Conservation (phyloP, 306 rosid species). For the Lathyrus aphaca region DNA sequence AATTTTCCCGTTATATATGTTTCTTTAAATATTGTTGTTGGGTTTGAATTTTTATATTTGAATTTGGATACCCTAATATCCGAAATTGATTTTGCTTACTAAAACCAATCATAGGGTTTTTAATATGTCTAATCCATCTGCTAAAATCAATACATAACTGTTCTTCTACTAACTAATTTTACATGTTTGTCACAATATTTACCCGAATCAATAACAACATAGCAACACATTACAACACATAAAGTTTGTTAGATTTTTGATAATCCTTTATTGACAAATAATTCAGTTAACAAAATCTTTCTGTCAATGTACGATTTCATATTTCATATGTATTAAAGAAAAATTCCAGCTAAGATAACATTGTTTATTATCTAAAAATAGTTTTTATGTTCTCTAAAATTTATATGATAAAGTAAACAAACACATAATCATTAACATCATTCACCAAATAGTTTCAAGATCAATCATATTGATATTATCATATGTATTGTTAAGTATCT, state of each 20-base stretch:
- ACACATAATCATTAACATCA: not conserved
- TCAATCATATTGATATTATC: not conserved
- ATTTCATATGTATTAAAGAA: not conserved
- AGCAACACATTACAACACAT: not conserved
- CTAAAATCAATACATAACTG: not conserved
- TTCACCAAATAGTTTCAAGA: not conserved
- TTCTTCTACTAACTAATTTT: not conserved
- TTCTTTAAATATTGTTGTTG: too few relatives aligned
- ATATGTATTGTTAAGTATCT: not conserved
- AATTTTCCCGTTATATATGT: too few relatives aligned
- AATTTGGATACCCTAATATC: too few relatives aligned
- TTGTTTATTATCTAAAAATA: conserved; percentile 7
- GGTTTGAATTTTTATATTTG: too few relatives aligned
- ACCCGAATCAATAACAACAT: not conserved
- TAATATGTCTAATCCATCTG: not conserved
- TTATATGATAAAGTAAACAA: not conserved
- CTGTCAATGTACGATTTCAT: not conserved
- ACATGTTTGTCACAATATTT: not conserved
- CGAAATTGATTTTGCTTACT: too few relatives aligned
- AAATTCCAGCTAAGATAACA: not conserved
- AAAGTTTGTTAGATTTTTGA: not conserved
- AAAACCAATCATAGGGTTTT: too few relatives aligned
- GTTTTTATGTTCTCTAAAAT: not conserved
- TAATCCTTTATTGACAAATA: not conserved
- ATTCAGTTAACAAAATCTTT: not conserved